These are phyloP conservation scores for Rhynchospora tenuis DNA, from an alignment of 176 grass and related monocot genomes.

Conservation along the genomic window DNA sequence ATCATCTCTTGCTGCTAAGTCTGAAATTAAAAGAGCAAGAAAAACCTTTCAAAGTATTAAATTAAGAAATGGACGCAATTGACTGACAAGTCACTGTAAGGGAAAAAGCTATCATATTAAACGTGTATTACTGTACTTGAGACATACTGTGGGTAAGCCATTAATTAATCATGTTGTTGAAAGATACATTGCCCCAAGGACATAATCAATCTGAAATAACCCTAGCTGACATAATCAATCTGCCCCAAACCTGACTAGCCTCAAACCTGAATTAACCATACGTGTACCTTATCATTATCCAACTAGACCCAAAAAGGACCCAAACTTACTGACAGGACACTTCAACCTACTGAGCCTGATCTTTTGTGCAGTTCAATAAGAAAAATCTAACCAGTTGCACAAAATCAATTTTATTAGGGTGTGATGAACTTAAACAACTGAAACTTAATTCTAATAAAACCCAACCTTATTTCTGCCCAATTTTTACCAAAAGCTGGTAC, in stretches of 20 bases:
- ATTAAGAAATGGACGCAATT: background rate
- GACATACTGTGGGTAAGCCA: background rate
- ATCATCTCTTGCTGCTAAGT: background rate
- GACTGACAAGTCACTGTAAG: no score
- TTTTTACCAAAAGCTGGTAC: no score
- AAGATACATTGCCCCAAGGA: background rate
- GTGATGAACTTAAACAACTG: background rate
- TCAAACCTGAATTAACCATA: no score
- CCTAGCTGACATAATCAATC: no score
- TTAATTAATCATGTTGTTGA: background rate
- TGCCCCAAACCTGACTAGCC: no score
- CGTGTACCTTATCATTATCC: no score
- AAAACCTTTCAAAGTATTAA: background rate
- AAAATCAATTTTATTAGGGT: background rate
- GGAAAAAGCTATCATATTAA: background rate
- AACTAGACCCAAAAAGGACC: background rate
- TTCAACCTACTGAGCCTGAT: background rate
- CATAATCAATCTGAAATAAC: background rate
- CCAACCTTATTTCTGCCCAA: no score
- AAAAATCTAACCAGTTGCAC: background rate
- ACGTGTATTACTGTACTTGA: background rate
- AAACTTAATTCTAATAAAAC: background rate
- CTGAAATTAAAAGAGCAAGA: no score
- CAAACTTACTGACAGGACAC: background rate
- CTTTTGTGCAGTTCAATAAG: background rate